These are phyloP conservation scores for Ceratocystis colombiana DNA, from an alignment of 2,329 filamentous ascomycete species.

Conservation along the genomic window DNA sequence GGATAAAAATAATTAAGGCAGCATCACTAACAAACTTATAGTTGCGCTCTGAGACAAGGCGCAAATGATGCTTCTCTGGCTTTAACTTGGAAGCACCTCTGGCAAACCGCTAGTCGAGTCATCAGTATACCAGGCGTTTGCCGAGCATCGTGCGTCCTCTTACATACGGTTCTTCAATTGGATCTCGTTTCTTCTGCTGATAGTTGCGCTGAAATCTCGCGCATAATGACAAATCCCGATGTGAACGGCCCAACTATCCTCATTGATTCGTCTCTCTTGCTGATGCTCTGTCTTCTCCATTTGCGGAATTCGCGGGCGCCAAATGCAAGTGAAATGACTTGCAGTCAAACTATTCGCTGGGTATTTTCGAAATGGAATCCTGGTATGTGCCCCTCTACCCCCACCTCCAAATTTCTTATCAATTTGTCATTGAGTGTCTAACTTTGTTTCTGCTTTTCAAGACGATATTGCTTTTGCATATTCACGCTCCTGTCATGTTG, in stretches of 20 bases:
- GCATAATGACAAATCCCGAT: conserved; percentile 65
- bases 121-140: conserved; percentile 61
- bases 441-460: conserved; percentile 30
- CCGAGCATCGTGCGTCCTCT: conserved; percentile 64
- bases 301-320: conserved; percentile 58
- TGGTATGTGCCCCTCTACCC: conserved; percentile 41
- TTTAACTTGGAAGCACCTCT: conserved; percentile 58
- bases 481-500: conserved; percentile 52
- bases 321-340: conserved; percentile 55
- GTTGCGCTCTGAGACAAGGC: conserved; percentile 30
- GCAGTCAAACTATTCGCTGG: conserved; percentile 70
- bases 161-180: conserved; percentile 56
- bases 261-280: conserved; percentile 64
- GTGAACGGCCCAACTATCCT: conserved; percentile 68
- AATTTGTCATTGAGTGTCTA: conserved; percentile 9
- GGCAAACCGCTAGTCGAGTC: conserved; percentile 62
- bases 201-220: conserved; percentile 59
- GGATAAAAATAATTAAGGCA: background rate
- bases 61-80: conserved; percentile 19
- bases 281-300: conserved; percentile 62
- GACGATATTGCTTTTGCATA: conserved; percentile 59
- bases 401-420: no score
- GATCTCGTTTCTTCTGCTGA: conserved; percentile 57
- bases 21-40: conserved; percentile 29
- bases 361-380: conserved; percentile 72